Percentiles rank a stretch among this genome's conserved stretches.
phyloP scores from a whole-genome alignment of 2,329 filamentous ascomycete genomes.

The Lasiodiplodia hormozganensis region DNA sequence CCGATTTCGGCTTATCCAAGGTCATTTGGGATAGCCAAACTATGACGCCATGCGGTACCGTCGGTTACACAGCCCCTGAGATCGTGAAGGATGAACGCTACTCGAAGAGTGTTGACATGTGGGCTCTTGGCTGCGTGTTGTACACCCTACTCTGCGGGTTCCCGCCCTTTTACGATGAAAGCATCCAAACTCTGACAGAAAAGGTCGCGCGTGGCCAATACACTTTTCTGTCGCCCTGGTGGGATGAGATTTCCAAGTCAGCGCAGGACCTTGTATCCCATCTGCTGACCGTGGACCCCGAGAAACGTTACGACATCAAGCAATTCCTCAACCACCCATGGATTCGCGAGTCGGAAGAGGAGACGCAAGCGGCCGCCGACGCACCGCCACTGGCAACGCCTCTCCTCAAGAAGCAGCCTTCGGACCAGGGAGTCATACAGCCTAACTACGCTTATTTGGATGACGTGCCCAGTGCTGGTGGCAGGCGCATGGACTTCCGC shows the following conservation, averaged over 20 bases:
- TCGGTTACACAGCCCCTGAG: conserved; percentile 96
- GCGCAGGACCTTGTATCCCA: conserved; percentile 95
- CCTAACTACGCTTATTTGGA: conserved; percentile 62
- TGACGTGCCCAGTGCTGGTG: conserved; percentile 61
- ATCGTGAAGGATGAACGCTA: conserved; percentile 99
- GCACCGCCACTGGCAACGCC: conserved; percentile 76
- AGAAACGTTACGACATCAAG: conserved; percentile 90
- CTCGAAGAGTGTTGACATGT: conserved; percentile 99
- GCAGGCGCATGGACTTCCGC: conserved; percentile 84
- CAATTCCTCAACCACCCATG: conserved; percentile 96
- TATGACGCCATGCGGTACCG: conserved; percentile 98
- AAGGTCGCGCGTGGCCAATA: conserved; percentile 97
- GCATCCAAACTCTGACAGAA: conserved; percentile 94
- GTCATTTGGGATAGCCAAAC: conserved; percentile 98
- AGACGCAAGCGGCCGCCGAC: conserved; percentile 70
- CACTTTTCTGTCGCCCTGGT: conserved; percentile 98
- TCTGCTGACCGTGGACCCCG: conserved; percentile 90
- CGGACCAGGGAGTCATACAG: conserved; percentile 41
- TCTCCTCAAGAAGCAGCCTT: conserved; percentile 61
- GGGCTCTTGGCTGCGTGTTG: conserved; percentile 94
- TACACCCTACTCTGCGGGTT: conserved; percentile 98
- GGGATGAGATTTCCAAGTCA: conserved; percentile 96
- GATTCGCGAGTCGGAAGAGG: conserved; percentile 76
- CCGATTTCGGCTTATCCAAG: conserved; percentile 96
- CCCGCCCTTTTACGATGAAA: conserved; percentile 98